Conservation (phyloP, 1,284 basidiomycete species). For the Inonotus obliquus region DNA sequence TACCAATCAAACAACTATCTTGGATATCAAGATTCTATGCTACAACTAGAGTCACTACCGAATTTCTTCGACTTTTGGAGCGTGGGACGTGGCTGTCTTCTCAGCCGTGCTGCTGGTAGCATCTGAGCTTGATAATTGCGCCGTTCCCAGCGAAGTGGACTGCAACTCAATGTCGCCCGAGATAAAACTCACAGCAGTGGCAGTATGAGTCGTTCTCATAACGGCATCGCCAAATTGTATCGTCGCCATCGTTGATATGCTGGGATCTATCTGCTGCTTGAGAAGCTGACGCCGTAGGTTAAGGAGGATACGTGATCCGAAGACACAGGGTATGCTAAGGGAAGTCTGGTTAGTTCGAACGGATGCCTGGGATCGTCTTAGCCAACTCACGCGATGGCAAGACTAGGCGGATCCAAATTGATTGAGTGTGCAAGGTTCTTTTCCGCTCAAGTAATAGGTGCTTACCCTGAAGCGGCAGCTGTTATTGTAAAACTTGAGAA, state of each 20-base stretch:
- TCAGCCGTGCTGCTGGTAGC: neutral
- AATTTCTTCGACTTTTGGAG: neutral
- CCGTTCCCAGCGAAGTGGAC: neutral
- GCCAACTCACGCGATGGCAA: neutral
- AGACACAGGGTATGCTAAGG: neutral
- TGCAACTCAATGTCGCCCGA: neutral
- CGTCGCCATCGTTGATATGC: neutral
- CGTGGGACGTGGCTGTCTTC: neutral
- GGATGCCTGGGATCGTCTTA: neutral
- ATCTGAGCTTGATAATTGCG: neutral
- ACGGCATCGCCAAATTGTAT: neutral
- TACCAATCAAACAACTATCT: neutral
- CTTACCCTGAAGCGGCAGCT: constrained; percentile 7
- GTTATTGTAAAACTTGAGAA: constrained; percentile 6
- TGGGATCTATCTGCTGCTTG: neutral
- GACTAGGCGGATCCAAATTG: neutral
- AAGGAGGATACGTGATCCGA: constrained; percentile 1
- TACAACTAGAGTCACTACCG: neutral
- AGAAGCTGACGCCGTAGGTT: neutral
- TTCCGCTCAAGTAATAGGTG: neutral
- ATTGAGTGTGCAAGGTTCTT: neutral
- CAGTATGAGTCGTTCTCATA: neutral
- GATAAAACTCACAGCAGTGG: neutral
- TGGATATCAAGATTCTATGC: neutral
- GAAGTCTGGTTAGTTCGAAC: neutral